Percentiles rank a stretch among this genome's conserved stretches.
phyloP scores from a whole-genome alignment of 352 stramenopile genomes.

The Globisporangium acanthophoron region DNA sequence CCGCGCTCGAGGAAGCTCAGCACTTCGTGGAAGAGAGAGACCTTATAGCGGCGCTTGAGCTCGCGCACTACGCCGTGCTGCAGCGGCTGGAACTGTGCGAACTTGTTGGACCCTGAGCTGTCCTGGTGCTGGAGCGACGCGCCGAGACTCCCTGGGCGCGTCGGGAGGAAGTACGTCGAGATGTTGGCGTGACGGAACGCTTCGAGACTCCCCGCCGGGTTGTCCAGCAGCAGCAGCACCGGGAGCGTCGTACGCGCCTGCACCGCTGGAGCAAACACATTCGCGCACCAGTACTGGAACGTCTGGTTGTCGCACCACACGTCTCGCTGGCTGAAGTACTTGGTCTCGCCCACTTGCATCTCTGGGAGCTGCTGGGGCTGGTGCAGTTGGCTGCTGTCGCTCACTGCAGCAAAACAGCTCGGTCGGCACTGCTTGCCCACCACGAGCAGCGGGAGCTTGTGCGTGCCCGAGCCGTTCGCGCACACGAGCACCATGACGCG shows the following conservation, averaged over 20 bases:
- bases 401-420: conserved; percentile 15
- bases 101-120: conserved; percentile 2
- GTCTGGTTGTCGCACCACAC: conserved; percentile 48
- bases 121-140: not conserved
- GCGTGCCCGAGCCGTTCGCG: conserved; percentile 40
- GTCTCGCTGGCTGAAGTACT: conserved; percentile 40
- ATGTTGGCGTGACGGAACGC: conserved; percentile 34
- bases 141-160: conserved; percentile 9
- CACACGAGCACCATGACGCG: conserved; percentile 43
- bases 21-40: conserved; percentile 38
- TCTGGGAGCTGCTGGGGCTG: conserved; percentile 3
- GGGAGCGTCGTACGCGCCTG: conserved; percentile 32
- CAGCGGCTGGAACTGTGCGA: conserved; percentile 23
- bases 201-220: conserved; percentile 30
- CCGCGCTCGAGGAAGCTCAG: conserved; percentile 33
- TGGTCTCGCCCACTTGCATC: conserved; percentile 13
- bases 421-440: conserved; percentile 38
- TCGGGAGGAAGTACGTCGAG: conserved; percentile 33
- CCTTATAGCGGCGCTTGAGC: conserved; percentile 51
- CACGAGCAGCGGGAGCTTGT: conserved; percentile 50
- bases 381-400: not conserved
- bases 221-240: conserved; percentile 40
- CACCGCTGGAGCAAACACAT: conserved; percentile 42
- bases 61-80: conserved; percentile 33
- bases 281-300: conserved; percentile 46